Conservation (phyloP, 139 green algal genomes). For the Asterochloris sp. region DNA sequence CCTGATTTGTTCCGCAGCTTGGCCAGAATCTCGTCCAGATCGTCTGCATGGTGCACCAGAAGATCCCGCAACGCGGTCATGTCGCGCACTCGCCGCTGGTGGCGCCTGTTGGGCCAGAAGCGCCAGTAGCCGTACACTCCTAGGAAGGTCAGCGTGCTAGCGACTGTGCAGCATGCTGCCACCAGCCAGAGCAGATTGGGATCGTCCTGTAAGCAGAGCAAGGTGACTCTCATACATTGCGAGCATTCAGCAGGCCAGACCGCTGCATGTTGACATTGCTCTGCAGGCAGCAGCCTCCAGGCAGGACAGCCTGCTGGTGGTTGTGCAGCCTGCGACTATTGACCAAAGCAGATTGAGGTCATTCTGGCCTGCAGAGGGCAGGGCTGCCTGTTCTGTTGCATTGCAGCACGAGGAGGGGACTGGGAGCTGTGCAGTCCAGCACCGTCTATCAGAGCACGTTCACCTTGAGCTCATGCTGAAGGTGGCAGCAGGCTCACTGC, state of each 20-base stretch:
- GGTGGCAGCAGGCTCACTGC: too few species aligned
- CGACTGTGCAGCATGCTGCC: constrained; percentile 1
- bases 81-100: constrained; percentile 36
- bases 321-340: constrained; percentile 17
- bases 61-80: constrained; percentile 45
- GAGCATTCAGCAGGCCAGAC: too few species aligned
- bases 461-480: too few species aligned
- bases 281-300: constrained; percentile 29
- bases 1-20: constrained; percentile 6
- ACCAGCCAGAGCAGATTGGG: constrained; percentile 39
- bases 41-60: constrained; percentile 46
- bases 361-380: constrained; percentile 9
- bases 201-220: constrained; percentile 12
- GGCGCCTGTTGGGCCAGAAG: constrained; percentile 32
- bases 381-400: too few species aligned
- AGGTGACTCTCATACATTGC: too few species aligned
- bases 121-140: constrained; percentile 36
- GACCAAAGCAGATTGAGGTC: constrained; percentile 34
- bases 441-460: too few species aligned
- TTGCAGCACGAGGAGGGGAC: too few species aligned
- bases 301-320: background rate
- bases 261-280: background rate
- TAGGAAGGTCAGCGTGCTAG: background rate
- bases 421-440: too few species aligned
- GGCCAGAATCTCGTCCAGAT: constrained; percentile 40